phyloP scores from a whole-genome alignment of 352 stramenopile genomes.

The Globisporangium irregulare region DNA sequence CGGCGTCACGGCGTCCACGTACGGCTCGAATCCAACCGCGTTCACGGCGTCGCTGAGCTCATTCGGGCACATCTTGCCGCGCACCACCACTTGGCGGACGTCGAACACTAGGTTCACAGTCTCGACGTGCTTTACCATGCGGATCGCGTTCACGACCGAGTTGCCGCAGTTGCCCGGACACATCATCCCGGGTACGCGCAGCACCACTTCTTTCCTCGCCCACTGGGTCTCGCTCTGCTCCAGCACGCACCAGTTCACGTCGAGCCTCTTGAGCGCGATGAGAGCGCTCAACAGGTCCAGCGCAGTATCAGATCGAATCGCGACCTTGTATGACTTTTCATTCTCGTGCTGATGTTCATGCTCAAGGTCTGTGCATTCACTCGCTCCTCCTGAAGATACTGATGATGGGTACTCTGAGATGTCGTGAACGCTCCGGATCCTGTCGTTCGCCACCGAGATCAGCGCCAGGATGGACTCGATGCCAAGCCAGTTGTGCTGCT shows the following conservation, averaged over 20 bases:
- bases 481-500: slow-evolving; percentile 5
- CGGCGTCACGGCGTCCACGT: slow-evolving; percentile 33
- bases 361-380: not conserved
- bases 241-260: slow-evolving; percentile 35
- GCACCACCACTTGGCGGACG: slow-evolving; percentile 49
- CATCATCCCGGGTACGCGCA: slow-evolving; percentile 79
- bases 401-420: slow-evolving; percentile 7
- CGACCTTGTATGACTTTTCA: slow-evolving; percentile 20
- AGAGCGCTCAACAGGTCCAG: slow-evolving; percentile 28
- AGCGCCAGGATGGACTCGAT: slow-evolving; percentile 40
- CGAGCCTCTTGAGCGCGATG: slow-evolving; percentile 20
- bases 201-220: slow-evolving; percentile 59
- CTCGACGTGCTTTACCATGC: slow-evolving; percentile 40
- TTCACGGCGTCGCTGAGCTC: slow-evolving; percentile 40
- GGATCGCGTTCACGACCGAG: slow-evolving; percentile 64
- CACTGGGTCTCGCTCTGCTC: slow-evolving; percentile 38
- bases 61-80: slow-evolving; percentile 40
- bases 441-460: slow-evolving; percentile 25
- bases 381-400: not conserved
- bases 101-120: slow-evolving; percentile 57
- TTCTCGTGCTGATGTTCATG: not conserved
- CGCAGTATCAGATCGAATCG: slow-evolving; percentile 28
- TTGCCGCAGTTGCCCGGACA: slow-evolving; percentile 71
- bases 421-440: slow-evolving; percentile 54
- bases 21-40: slow-evolving; percentile 60